Base-by-base conservation (phyloP, 2,329 filamentous ascomycete genomes). In the Botrytis paeoniae region DNA sequence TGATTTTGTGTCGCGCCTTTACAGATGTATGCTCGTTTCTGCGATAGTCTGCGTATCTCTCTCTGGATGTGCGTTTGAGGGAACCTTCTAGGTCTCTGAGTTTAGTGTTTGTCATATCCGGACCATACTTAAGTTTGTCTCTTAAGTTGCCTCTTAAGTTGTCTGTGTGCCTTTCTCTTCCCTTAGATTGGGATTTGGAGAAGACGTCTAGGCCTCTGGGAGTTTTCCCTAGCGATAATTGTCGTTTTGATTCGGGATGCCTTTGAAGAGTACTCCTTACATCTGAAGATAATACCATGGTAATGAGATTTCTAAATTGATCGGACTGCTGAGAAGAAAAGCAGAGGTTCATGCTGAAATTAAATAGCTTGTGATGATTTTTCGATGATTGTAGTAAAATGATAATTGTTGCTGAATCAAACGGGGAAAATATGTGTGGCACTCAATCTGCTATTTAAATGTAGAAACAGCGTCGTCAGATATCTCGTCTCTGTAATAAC, bases 381-480 rank as follows among this genome's bases (percentile, higher is more conserved):
- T 25, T 25, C 10, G 45, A 51, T 25, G 45, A 51, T 25, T n/a
- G 4, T 14, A 51, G 10, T 51, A n/a, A 51, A 25, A 14, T n/a
- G 22, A 1, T 4, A 25, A n/a, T n/a, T 6, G 20, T 25, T 25
- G 25, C 10, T 51, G 22, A 25, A 51, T 14, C 5, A 14, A 51
- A 25, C 10, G 1, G 10, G 22, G 22, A n/a, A 51, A n/a, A 51
- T 51, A 6, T 5, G 12, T 51, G 48, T n/a, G 48, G 9, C 48
- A 6, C 10, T n/a, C 1, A 51, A 51, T 51, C 48, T 14, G 48
- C 48, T 51, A 51, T 51, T n/a, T 51, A 51, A 51, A 51, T 14
- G 5, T 14, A 9, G 8, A n/a, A 51, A n/a, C 48, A 5, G 25
- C 8, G 1, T 22, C 4, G 4, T 3, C 10, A n/a, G 10, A 4